phyloP scores from a whole-genome alignment of 192 early-diverging fungal species.

The Diversispora epigaea region DNA sequence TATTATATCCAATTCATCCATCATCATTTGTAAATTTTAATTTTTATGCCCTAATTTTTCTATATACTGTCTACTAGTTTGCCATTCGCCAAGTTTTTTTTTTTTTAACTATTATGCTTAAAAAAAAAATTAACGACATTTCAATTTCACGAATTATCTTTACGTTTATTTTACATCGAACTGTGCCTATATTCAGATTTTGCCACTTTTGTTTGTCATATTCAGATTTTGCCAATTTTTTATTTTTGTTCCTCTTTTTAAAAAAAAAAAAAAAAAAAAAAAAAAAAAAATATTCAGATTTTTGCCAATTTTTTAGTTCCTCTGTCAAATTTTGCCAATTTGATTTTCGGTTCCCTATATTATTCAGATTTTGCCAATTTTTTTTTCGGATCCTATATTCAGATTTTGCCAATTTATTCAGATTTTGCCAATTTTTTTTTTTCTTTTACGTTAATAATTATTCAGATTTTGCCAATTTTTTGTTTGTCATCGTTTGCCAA shows the following conservation, averaged over 20 bases:
- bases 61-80: slow-evolving; percentile 7
- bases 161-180: background rate
- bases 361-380: slow-evolving; percentile 23
- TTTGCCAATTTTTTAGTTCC: slow-evolving; percentile 14
- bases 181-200: background rate
- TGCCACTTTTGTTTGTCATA: background rate
- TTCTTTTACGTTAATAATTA: slow-evolving; percentile 1
- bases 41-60: background rate
- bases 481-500: background rate
- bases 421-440: slow-evolving; percentile 19
- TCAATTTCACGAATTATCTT: slow-evolving; percentile 20
- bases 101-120: background rate
- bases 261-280: too few species aligned
- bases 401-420: slow-evolving; percentile 11
- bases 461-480: slow-evolving; percentile 21
- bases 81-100: slow-evolving; percentile 5
- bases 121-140: background rate
- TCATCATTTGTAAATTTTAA: slow-evolving; percentile 20
- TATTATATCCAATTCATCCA: slow-evolving; percentile 21
- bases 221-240: slow-evolving; percentile 23
- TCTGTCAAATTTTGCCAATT: slow-evolving; percentile 5
- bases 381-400: background rate
- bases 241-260: background rate
- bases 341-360: background rate
- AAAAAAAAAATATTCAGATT: background rate